Percentiles rank a stretch among this genome's conserved stretches.
Evolutionary conservation across 306 rosid genomes (phyloP).

Genomic region (Gastrolobium villosum): DNA sequence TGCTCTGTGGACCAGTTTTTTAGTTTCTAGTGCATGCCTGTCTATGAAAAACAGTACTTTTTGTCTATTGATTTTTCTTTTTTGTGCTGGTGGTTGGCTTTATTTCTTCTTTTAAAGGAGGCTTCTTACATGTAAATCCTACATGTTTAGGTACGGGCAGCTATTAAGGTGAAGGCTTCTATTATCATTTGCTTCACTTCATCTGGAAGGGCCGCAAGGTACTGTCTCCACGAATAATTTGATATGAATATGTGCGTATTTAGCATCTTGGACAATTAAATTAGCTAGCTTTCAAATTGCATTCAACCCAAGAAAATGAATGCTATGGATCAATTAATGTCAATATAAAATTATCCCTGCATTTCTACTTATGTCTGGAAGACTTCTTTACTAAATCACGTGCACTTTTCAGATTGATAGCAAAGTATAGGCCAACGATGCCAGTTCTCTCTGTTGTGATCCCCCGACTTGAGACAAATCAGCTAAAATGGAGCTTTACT

Average conservation of each 20-base stretch:
- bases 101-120: slow-evolving; percentile 36
- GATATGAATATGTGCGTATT: slow-evolving; percentile 13
- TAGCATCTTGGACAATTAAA: slow-evolving; percentile 29
- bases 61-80: slow-evolving; percentile 34
- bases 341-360: slow-evolving; percentile 16
- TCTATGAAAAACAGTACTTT: not conserved
- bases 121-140: slow-evolving; percentile 35
- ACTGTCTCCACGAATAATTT: slow-evolving; percentile 21
- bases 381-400: slow-evolving; percentile 8
- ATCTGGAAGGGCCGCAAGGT: slow-evolving; percentile 99
- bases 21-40: slow-evolving; percentile 15
- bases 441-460: slow-evolving; percentile 93
- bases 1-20: not conserved
- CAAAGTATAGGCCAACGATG: slow-evolving; percentile 95
- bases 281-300: slow-evolving; percentile 4
- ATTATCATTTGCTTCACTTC: slow-evolving; percentile 97
- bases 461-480: slow-evolving; percentile 83
- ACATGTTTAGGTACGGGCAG: slow-evolving; percentile 87
- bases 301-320: slow-evolving; percentile 10
- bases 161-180: slow-evolving; percentile 99
- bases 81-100: slow-evolving; percentile 27
- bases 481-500: slow-evolving; percentile 91
- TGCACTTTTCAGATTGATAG: slow-evolving; percentile 77
- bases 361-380: slow-evolving; percentile 23
- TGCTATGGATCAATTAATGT: slow-evolving; percentile 30